These are phyloP conservation scores for Striga hermonthica DNA, from an alignment of 305 asterid species.

Conservation along the genomic window DNA sequence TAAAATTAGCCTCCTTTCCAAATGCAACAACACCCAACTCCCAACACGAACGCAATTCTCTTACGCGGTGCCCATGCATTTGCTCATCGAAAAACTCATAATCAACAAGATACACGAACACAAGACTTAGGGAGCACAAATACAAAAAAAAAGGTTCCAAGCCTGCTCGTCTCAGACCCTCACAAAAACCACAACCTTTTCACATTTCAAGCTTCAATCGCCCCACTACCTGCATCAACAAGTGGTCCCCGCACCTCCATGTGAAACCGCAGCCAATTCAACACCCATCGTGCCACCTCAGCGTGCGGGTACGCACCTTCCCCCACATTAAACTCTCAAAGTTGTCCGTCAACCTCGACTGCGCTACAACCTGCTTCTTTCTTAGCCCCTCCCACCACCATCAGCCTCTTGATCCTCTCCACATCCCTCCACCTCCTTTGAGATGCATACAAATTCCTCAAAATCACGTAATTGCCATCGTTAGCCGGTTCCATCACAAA, in stretches of 20 bases:
- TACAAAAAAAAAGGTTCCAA: too few relatives aligned
- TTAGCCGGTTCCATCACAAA: slow-evolving; percentile 66
- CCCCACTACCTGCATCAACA: slow-evolving; percentile 35
- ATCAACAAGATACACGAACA: too few relatives aligned
- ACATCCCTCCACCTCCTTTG: slow-evolving; percentile 88
- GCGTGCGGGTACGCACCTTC: slow-evolving; percentile 45
- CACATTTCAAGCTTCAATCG: slow-evolving; percentile 31
- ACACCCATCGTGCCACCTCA: slow-evolving; percentile 39
- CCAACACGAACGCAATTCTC: too few relatives aligned
- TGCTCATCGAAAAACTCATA: too few relatives aligned
- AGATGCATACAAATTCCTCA: slow-evolving; percentile 84
- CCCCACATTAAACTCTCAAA: slow-evolving; percentile 69
- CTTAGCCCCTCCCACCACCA: slow-evolving; percentile 71
- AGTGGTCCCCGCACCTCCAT: slow-evolving; percentile 44
- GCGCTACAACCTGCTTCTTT: slow-evolving; percentile 77
- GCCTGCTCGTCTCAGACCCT: not conserved
- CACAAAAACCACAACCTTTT: slow-evolving; percentile 14
- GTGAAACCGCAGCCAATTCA: slow-evolving; percentile 57
- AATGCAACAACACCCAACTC: too few relatives aligned
- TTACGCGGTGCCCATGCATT: too few relatives aligned
- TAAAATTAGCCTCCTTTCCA: too few relatives aligned
- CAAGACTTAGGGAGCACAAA: too few relatives aligned
- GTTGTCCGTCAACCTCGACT: slow-evolving; percentile 53
- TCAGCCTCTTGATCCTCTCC: slow-evolving; percentile 59
- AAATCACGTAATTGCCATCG: slow-evolving; percentile 76